A percentile compares a stretch with the other conserved stretches of the same genome.
These are phyloP conservation scores for Meyerozyma guilliermondii DNA, from an alignment of 1,139 yeast genomes.

Conservation along the genomic window DNA sequence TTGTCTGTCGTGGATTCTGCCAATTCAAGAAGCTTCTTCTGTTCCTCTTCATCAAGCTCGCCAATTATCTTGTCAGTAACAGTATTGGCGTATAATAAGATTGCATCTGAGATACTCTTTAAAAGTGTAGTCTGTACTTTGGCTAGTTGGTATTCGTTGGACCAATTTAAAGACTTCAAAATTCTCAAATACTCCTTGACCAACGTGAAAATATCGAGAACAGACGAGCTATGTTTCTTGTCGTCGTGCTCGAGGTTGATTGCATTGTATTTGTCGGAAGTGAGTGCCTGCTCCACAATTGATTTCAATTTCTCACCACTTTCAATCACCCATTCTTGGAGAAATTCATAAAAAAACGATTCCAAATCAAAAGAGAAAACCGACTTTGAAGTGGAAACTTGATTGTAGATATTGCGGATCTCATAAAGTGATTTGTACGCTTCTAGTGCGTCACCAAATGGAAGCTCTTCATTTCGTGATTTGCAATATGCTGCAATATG, in stretches of 20 bases:
- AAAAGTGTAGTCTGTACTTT: conserved; percentile 53
- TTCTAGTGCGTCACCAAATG: conserved; percentile 58
- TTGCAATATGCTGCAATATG: conserved; percentile 46
- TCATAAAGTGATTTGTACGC: conserved; percentile 54
- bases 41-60: conserved; percentile 44
- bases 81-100: conserved; percentile 46
- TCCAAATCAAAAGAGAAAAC: conserved; percentile 57
- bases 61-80: conserved; percentile 42
- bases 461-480: conserved; percentile 33
- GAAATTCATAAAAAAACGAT: conserved; percentile 51
- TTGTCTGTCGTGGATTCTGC: conserved; percentile 21
- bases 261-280: conserved; percentile 53
- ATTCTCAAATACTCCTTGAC: conserved; percentile 54
- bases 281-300: conserved; percentile 52
- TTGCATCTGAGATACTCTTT: conserved; percentile 58
- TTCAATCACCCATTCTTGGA: conserved; percentile 52
- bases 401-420: conserved; percentile 49
- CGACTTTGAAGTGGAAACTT: conserved; percentile 32
- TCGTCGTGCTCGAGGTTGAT: conserved; percentile 39
- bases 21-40: conserved; percentile 18
- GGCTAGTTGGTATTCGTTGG: conserved; percentile 55
- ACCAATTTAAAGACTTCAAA: conserved; percentile 58
- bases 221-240: conserved; percentile 47
- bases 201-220: conserved; percentile 61
- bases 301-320: conserved; percentile 44